phyloP scores from a whole-genome alignment of 441 rosid species.

The Pelargonium australe region DNA sequence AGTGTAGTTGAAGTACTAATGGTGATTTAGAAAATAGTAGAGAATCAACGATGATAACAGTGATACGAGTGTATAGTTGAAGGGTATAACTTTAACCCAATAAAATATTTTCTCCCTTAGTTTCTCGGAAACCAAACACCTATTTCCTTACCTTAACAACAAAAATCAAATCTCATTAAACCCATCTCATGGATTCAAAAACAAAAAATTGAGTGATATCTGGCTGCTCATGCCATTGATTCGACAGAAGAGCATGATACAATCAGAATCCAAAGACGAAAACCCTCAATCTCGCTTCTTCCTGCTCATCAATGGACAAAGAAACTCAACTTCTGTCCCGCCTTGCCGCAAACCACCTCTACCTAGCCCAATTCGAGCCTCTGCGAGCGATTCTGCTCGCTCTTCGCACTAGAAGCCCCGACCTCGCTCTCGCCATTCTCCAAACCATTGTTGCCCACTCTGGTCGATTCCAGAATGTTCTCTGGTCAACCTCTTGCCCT shows the following conservation, averaged over 20 bases:
- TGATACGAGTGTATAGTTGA: too few relatives aligned
- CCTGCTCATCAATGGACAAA: conserved; percentile 41
- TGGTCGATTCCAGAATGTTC: conserved; percentile 58
- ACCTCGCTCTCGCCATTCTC: conserved; percentile 60
- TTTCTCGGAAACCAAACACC: neutral
- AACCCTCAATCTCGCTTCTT: neutral
- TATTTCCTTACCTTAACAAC: neutral
- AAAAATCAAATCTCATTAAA: too few relatives aligned
- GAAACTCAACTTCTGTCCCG: conserved; percentile 75
- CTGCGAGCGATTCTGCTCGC: conserved; percentile 65
- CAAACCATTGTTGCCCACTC: conserved; percentile 73
- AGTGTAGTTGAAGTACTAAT: too few relatives aligned
- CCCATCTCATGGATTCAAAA: too few relatives aligned
- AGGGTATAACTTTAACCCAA: too few relatives aligned
- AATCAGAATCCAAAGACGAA: neutral
- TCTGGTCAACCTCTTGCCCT: conserved; percentile 73
- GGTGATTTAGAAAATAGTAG: too few relatives aligned
- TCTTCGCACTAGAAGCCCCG: conserved; percentile 59
- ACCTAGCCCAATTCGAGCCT: conserved; percentile 89
- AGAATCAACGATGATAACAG: too few relatives aligned
- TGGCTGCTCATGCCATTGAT: neutral
- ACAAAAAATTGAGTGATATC: too few relatives aligned
- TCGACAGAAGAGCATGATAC: neutral
- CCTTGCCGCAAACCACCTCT: conserved; percentile 83
- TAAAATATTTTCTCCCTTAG: neutral